Conservation (phyloP, 768 basidiomycete species). For the Tremella yokohamensis region DNA sequence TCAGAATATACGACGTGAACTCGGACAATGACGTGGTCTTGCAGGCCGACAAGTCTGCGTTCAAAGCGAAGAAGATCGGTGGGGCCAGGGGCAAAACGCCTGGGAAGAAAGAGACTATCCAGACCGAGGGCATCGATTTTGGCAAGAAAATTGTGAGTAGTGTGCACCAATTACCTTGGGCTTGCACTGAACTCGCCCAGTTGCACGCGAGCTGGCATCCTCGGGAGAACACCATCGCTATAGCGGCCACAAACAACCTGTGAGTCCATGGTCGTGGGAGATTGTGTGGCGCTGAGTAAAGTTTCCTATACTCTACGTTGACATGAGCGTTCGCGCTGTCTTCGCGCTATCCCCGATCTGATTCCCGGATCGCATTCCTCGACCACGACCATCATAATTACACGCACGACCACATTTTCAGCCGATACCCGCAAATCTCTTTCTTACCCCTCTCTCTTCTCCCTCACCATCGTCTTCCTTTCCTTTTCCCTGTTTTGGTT, state of each 20-base stretch:
- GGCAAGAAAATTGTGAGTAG: constrained; percentile 51
- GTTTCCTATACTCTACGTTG: constrained; percentile 50
- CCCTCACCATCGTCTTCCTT: too few species aligned
- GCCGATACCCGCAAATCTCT: too few species aligned
- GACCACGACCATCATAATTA: background rate
- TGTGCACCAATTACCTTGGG: background rate
- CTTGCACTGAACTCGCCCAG: constrained; percentile 54
- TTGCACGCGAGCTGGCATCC: constrained; percentile 75
- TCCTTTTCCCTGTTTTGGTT: too few species aligned
- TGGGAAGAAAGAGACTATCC: constrained; percentile 66
- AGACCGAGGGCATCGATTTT: constrained; percentile 79
- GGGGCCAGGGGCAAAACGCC: constrained; percentile 63
- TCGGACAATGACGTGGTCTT: constrained; percentile 85
- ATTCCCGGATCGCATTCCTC: background rate
- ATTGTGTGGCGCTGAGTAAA: constrained; percentile 13
- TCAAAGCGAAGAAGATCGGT: constrained; percentile 98
- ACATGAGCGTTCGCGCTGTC: constrained; percentile 21
- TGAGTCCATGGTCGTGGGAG: constrained; percentile 55
- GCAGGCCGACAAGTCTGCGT: constrained; percentile 98
- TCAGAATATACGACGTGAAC: constrained; percentile 92
- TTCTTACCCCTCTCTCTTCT: too few species aligned
- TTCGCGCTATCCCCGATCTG: background rate
- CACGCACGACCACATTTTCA: too few species aligned
- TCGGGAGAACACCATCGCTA: constrained; percentile 96
- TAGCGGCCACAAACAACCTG: constrained; percentile 95